These are phyloP conservation scores for Hyaloscypha hepaticicola DNA, from an alignment of 495 filamentous ascomycete species.

Conservation along the genomic window DNA sequence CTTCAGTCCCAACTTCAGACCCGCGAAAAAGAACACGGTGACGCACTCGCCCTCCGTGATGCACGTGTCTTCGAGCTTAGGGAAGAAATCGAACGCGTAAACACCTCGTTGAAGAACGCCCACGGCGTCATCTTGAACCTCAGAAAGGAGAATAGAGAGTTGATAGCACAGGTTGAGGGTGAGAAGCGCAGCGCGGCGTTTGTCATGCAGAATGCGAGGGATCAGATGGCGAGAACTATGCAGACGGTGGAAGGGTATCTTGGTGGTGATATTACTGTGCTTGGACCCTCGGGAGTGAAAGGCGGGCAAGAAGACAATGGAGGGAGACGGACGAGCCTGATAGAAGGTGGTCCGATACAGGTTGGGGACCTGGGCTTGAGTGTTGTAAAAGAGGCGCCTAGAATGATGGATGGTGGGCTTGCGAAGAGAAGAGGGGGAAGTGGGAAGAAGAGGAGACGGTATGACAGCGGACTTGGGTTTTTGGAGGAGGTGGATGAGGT, in stretches of 20 bases:
- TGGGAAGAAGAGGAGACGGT: conserved; percentile 45
- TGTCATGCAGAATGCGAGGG: conserved; percentile 51
- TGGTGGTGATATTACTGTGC: conserved; percentile 17
- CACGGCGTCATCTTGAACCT: conserved; percentile 38
- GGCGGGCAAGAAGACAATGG: background rate
- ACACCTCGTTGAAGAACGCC: conserved; percentile 38
- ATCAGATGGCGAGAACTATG: conserved; percentile 41
- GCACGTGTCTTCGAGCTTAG: conserved; percentile 42
- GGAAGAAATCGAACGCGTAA: conserved; percentile 38
- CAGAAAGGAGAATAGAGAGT: conserved; percentile 37
- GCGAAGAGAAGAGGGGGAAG: conserved; percentile 31
- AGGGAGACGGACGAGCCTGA: background rate
- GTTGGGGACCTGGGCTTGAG: background rate
- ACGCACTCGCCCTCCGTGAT: conserved; percentile 44
- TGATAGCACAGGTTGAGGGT: conserved; percentile 41
- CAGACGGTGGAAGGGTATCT: conserved; percentile 38
- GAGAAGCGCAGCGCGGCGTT: conserved; percentile 47
- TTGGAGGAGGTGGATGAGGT: conserved; percentile 56
- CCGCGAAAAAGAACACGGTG: conserved; percentile 36
- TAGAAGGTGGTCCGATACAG: background rate
- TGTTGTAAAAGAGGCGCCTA: background rate
- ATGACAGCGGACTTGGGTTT: conserved; percentile 64
- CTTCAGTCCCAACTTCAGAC: conserved; percentile 7
- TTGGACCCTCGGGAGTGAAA: background rate
- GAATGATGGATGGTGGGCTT: conserved; percentile 36